These are phyloP conservation scores for Danielozyma ontarioensis DNA, from an alignment of 805 yeast species.

Conservation along the genomic window DNA sequence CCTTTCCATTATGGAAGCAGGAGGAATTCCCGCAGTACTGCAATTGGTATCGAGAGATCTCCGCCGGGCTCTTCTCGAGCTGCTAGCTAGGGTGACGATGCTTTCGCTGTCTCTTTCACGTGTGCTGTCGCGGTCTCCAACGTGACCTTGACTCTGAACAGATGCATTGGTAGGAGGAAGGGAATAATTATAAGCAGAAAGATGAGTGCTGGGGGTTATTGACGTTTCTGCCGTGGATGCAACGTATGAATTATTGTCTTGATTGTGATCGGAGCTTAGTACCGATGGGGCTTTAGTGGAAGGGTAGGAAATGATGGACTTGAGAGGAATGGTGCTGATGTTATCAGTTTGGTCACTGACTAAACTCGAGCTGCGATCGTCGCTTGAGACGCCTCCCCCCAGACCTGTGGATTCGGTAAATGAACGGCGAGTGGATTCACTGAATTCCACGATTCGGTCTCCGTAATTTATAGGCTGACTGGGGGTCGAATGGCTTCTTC, in stretches of 20 bases:
- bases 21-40: slow-evolving; percentile 65
- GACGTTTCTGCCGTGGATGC: slow-evolving; percentile 50
- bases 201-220: slow-evolving; percentile 36
- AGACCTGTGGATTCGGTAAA: slow-evolving; percentile 7
- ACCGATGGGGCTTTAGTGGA: slow-evolving; percentile 38
- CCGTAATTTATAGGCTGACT: background rate
- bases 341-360: slow-evolving; percentile 27
- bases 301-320: slow-evolving; percentile 38
- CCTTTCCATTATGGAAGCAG: slow-evolving; percentile 65
- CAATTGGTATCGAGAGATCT: slow-evolving; percentile 51
- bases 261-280: slow-evolving; percentile 23
- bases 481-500: background rate
- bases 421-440: too few species aligned
- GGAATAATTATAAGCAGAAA: background rate
- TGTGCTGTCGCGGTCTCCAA: slow-evolving; percentile 8
- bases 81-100: slow-evolving; percentile 39
- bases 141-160: slow-evolving; percentile 3
- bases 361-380: too few species aligned
- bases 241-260: slow-evolving; percentile 26
- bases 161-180: background rate
- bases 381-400: slow-evolving; percentile 8
- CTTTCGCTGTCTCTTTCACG: slow-evolving; percentile 37
- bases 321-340: slow-evolving; percentile 44
- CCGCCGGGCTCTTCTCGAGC: slow-evolving; percentile 33
- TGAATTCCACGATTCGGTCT: background rate